A percentile compares a stretch with the other conserved stretches of the same genome.
Conservation (phyloP, 163 green algal species). For the Chloroidium sp. region DNA sequence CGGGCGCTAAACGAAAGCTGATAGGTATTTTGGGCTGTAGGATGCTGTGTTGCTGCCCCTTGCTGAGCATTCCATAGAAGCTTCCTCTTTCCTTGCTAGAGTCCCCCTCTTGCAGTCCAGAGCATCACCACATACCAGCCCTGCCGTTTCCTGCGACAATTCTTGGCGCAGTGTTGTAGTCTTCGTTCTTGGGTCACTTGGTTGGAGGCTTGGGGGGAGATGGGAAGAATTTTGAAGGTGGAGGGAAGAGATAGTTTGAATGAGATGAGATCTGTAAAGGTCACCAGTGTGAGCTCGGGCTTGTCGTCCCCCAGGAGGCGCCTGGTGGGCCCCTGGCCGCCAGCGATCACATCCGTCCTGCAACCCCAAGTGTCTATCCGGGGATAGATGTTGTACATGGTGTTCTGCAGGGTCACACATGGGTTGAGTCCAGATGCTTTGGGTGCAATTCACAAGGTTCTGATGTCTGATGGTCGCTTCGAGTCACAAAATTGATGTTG, state of each 20-base stretch:
- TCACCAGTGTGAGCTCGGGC: conserved; percentile 6
- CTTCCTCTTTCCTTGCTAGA: too few species aligned
- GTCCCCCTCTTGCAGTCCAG: too few species aligned
- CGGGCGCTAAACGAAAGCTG: too few species aligned
- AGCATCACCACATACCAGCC: too few species aligned
- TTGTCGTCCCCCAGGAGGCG: conserved; percentile 2
- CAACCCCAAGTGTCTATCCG: conserved; percentile 14
- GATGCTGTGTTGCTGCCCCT: too few species aligned
- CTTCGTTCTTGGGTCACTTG: too few species aligned
- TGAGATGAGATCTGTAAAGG: neutral
- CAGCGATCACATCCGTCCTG: conserved; percentile 5
- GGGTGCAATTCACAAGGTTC: neutral
- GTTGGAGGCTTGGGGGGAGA: neutral
- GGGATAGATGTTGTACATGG: conserved; percentile 19
- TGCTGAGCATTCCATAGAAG: too few species aligned
- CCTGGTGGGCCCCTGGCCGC: conserved; percentile 5
- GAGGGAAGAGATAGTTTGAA: too few species aligned
- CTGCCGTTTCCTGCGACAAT: too few species aligned
- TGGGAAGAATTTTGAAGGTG: neutral
- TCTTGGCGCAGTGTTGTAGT: too few species aligned
- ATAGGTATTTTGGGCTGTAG: too few species aligned
- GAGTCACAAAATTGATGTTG: neutral
- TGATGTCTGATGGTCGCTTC: neutral
- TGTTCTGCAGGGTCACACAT: conserved; percentile 1
- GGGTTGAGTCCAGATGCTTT: neutral